Conservation (phyloP, 169 alveolate genomes). For the Plasmodium gaboni region DNA sequence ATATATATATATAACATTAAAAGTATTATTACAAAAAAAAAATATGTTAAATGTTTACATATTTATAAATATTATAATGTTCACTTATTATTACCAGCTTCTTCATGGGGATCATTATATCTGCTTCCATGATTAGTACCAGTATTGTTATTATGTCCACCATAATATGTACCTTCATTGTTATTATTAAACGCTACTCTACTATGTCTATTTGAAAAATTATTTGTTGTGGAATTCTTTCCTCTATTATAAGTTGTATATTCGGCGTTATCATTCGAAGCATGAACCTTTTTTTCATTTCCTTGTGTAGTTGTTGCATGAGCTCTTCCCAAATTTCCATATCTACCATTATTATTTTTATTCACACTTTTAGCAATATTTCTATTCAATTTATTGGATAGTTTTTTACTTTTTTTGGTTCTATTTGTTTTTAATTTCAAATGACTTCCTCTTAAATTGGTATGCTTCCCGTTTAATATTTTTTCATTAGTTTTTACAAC, state of each 20-base stretch:
- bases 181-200: conserved; percentile 1
- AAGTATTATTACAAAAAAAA: background rate
- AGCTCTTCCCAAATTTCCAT: conserved; percentile 9
- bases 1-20: background rate
- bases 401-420: conserved; percentile 22
- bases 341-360: conserved; percentile 18
- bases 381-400: background rate
- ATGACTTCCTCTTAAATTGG: background rate
- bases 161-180: conserved; percentile 15
- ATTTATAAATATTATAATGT: background rate
- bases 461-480: conserved; percentile 3
- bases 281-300: background rate
- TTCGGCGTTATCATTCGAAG: conserved; percentile 6
- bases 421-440: conserved; percentile 16
- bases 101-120: conserved; percentile 3
- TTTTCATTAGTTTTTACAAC: conserved; percentile 8
- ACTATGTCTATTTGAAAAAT: conserved; percentile 2
- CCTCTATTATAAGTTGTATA: conserved; percentile 1
- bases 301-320: conserved; percentile 12
- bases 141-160: conserved; percentile 1
- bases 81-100: conserved; percentile 9
- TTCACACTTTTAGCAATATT: conserved; percentile 21
- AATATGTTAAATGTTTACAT: background rate
- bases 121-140: conserved; percentile 11
- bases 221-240: conserved; percentile 8